Evolutionary conservation across 768 basidiomycete genomes (phyloP), one percentile per base, ranked within the genome.

Genomic region (Podaxis sp.): DNA sequence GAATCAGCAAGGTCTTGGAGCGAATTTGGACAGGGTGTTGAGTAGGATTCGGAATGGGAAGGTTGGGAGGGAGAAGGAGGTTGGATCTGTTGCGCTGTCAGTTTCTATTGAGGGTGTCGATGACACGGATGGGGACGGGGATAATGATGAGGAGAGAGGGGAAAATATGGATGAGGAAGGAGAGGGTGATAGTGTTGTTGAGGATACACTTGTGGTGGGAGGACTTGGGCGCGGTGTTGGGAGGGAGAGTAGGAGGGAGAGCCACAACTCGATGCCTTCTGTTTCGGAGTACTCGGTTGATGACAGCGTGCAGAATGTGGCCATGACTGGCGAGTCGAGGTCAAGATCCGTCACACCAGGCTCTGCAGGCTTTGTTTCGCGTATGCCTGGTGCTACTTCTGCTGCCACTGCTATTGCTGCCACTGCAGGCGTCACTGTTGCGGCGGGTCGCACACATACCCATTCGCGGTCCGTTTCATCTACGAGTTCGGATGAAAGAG

Each of bases 1-100:
- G 29, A 83, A 81, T 57, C 82, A 79, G 64, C 87, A 88, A 49
- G 85, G 81, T 2, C 73, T 85, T 12, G 85, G 82, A 22, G 90
- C 90, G 59, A 90, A 87, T 67, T 75, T 93, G 13, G 86, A 90
- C 62, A 83, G 90, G 2, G 87, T 93, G 9, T 78, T 93, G 54
- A 85, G 80, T 73, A 90, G 90, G 76, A 88, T 93, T 70, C 86
- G 86, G 75, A 86, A 80, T 63, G 87, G 83, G 41, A 85, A 82
- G 65, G 77, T 77, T 51, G 49, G 49, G 25, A 78, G 77, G 64
- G 77, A 77, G 60, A 72, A 66, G 55, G 76, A 77, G 56, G 67
- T 74, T 43, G 62, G 63, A 2, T 70, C 67, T 5, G 49, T 65
- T 27, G 68, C 66, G 12, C 9, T 51, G 15, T 40, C 46, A 17